Percentiles rank a stretch among this genome's conserved stretches.
phyloP scores from a whole-genome alignment of 495 filamentous ascomycete genomes.

The Aspergillus sparsus region DNA sequence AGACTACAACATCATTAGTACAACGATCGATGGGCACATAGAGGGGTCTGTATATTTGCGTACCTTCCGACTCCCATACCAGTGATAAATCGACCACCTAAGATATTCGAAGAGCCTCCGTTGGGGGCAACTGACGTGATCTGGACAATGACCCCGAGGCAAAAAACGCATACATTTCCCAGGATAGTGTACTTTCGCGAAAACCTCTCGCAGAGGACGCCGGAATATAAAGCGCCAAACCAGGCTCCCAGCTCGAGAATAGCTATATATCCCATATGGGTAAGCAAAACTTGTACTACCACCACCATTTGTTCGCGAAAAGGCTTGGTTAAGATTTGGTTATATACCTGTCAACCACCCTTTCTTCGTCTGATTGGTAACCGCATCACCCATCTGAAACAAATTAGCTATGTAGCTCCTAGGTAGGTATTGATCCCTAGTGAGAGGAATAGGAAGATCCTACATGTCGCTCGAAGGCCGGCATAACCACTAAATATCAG shows the following conservation, averaged over 20 bases:
- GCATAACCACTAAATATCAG: conserved; percentile 22
- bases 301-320: not conserved
- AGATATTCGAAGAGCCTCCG: conserved; percentile 52
- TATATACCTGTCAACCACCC: conserved; percentile 60
- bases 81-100: conserved; percentile 74
- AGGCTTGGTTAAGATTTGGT: too few species aligned
- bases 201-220: conserved; percentile 67
- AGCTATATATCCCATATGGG: conserved; percentile 26
- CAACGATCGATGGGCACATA: not conserved
- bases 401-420: not conserved
- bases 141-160: conserved; percentile 71
- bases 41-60: not conserved
- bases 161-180: conserved; percentile 65
- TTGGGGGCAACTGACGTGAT: conserved; percentile 61
- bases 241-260: conserved; percentile 81
- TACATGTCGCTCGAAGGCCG: conserved; percentile 25
- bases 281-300: not conserved
- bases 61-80: conserved; percentile 39
- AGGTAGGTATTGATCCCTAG: not conserved
- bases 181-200: conserved; percentile 75
- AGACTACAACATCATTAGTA: conserved; percentile 6
- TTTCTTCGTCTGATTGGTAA: conserved; percentile 59
- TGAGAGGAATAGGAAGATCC: conserved; percentile 15
- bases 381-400: conserved; percentile 61
- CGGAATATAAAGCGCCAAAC: conserved; percentile 70